These are phyloP conservation scores for Trichophyton equinum DNA, from an alignment of 2,329 filamentous ascomycete genomes.

Conservation along the genomic window DNA sequence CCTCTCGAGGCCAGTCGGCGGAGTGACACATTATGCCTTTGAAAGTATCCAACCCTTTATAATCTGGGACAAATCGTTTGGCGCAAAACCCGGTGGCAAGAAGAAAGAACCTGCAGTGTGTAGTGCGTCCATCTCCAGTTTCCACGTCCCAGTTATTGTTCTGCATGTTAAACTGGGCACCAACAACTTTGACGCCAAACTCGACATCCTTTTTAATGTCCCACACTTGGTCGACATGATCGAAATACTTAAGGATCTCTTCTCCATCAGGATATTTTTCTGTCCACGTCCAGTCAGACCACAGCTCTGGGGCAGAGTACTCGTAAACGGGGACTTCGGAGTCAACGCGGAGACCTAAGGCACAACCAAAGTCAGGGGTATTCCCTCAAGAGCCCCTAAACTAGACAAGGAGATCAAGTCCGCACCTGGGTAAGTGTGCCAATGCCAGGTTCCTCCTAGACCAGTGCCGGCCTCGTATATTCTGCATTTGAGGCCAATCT, in stretches of 20 bases:
- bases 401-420: background rate
- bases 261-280: constrained; percentile 19
- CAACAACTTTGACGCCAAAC: constrained; percentile 35
- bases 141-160: constrained; percentile 34
- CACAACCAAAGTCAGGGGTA: constrained; percentile 20
- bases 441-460: constrained; percentile 44
- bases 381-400: background rate
- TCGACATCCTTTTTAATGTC: constrained; percentile 34
- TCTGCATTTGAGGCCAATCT: constrained; percentile 37
- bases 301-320: constrained; percentile 39
- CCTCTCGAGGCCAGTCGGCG: constrained; percentile 47
- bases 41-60: constrained; percentile 34
- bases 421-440: constrained; percentile 44
- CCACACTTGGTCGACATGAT: constrained; percentile 34
- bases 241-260: constrained; percentile 37
- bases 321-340: constrained; percentile 44
- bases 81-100: constrained; percentile 37
- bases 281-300: constrained; percentile 36
- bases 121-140: constrained; percentile 30
- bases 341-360: constrained; percentile 36
- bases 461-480: constrained; percentile 43
- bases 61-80: constrained; percentile 33
- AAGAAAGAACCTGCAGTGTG: constrained; percentile 35
- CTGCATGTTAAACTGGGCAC: constrained; percentile 29
- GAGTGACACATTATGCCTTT: constrained; percentile 48